Percentiles rank a stretch among this genome's conserved stretches.
These are phyloP conservation scores for Talaromyces atroroseus DNA, from an alignment of 2,329 filamentous ascomycete species.

Conservation along the genomic window DNA sequence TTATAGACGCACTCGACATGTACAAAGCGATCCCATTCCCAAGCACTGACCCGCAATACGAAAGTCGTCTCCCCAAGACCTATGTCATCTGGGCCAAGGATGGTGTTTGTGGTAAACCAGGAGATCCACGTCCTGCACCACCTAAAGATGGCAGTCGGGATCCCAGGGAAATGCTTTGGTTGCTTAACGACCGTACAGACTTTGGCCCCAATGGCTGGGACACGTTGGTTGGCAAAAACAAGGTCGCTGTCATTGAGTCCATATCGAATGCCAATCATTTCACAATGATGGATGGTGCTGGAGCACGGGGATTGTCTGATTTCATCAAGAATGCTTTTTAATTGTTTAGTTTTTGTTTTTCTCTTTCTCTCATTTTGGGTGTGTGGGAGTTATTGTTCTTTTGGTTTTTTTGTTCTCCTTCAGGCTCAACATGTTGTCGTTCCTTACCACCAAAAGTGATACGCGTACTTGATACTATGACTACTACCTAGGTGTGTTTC, in stretches of 20 bases:
- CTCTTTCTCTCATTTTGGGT: not conserved
- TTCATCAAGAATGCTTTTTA: constrained; percentile 15
- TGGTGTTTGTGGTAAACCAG: constrained; percentile 41
- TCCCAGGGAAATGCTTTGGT: constrained; percentile 45
- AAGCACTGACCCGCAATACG: constrained; percentile 22
- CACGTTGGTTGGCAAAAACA: constrained; percentile 35
- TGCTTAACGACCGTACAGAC: constrained; percentile 44
- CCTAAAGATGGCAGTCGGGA: constrained; percentile 36
- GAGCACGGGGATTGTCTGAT: constrained; percentile 9
- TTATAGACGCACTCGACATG: constrained; percentile 43
- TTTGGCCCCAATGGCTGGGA: constrained; percentile 47
- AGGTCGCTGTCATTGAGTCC: constrained; percentile 29
- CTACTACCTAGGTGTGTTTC: not conserved
- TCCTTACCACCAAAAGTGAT: not conserved
- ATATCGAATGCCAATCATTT: constrained; percentile 33
- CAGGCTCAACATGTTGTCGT: not conserved
- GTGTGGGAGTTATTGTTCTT: not conserved
- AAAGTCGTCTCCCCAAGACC: constrained; percentile 37
- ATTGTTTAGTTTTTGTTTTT: not conserved
- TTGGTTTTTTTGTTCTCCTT: not conserved
- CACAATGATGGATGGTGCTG: constrained; percentile 20
- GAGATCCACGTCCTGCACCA: constrained; percentile 36
- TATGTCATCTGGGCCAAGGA: constrained; percentile 46
- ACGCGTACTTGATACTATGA: not conserved
- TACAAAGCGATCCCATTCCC: constrained; percentile 36